Base-by-base conservation (phyloP, 345 rosid species). In the Salix udensis region DNA sequence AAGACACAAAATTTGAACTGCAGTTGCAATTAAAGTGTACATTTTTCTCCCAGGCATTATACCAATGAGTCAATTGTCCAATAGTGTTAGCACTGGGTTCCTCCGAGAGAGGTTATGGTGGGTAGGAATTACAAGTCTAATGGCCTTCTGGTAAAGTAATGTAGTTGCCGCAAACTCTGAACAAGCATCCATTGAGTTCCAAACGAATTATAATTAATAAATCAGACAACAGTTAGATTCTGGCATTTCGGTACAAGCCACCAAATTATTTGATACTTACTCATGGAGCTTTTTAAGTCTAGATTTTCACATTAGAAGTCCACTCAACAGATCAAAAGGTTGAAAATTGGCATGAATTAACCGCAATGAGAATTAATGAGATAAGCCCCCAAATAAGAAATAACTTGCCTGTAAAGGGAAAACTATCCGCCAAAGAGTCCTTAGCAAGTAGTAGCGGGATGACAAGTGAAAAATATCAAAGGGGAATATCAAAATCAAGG, bases 391-490 rank as follows among this genome's bases (percentile, higher is more conserved):
- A 40, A 73, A 16, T 28, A 30, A 2, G 9, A n/a, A 15, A 15
- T 23, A 65, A 82, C 90, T 80, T 90, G 86, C 99, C 94, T 96
- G 97, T 66, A 93, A 79, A 0, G 99, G 98, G 77, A 96, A 87
- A 82, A 90, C 85, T 82, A 96, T 89, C 79, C 97, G 87, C 97
- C 93, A 88, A 76, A 96, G 84, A 65, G 97, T 92, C 89, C 95
- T 91, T 48, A 93, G 77, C 82, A 96, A 86, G 87, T 83, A 93
- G 87, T 91, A 87, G 30, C 98, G 98, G 19, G 98, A 84, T 53
- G 94, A 82, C 78, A 92, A 82, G 80, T 91, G 87, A 85, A 93
- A 96, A 81, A 96, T 92, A 86, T 93, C 82, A 52, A 93, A 89
- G 40, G 99, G 98, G 75, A 93, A 90, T 78, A 96, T 86, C 85